Conservation (phyloP, 2,329 filamentous ascomycete genomes). For the Xylariaceae sp. region DNA sequence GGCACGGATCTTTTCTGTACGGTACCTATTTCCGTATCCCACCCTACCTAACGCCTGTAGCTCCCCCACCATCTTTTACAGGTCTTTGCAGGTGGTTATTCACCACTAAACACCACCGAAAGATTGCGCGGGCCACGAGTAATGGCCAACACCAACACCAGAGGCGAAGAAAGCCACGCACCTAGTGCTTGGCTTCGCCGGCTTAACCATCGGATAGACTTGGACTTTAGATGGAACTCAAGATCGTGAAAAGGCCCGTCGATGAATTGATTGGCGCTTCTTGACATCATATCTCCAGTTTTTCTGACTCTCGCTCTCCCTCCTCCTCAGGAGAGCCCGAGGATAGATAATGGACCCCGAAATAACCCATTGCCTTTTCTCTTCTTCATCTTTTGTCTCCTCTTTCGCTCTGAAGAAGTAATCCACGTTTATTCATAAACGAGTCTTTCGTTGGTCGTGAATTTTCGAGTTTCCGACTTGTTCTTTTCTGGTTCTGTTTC, state of each 20-base stretch:
- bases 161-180: background rate
- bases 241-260: background rate
- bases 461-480: background rate
- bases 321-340: background rate
- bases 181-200: background rate
- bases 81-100: background rate
- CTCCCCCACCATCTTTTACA: background rate
- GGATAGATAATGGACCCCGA: background rate
- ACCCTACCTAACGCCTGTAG: background rate
- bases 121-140: background rate
- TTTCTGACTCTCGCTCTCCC: slow-evolving; percentile 13
- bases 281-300: slow-evolving; percentile 22
- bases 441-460: background rate
- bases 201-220: too few relatives aligned
- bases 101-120: background rate
- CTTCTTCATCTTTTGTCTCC: background rate
- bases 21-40: background rate
- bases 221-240: background rate
- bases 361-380: background rate
- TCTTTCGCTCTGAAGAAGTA: background rate
- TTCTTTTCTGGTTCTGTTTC: background rate
- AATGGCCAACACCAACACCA: background rate
- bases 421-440: background rate
- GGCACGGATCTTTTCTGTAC: too few relatives aligned
- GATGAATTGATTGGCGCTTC: background rate